Base-by-base conservation (phyloP, 345 rosid genomes). In the Dipteronia sinensis region DNA sequence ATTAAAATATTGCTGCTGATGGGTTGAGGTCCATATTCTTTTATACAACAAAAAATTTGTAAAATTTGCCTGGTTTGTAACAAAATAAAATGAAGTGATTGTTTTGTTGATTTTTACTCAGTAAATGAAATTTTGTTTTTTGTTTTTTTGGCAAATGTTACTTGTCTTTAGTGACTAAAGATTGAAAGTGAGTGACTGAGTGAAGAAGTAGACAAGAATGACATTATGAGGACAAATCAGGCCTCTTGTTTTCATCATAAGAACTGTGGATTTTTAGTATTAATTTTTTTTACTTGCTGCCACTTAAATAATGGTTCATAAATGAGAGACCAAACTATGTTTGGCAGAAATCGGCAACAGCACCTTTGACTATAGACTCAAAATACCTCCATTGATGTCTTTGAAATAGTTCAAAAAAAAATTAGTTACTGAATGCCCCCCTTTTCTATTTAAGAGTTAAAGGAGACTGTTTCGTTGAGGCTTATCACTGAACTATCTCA, bases 21-120 rank as follows among this genome's bases (percentile, higher is more conserved):
- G 67, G 34, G 73, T 68, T 25, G 58, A 27, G 80, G 59, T 82
- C 76, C 23, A 22, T 70, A 70, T 82, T 86, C 81, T 83, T 83
- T 81, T 31, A 25, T 62, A 25, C 34, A 47, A 10, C 44, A 25
- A 4, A 40, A 71, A 27, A 59, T 8, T 34, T 74, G 65, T 46
- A 65, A 13, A 34, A 34, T 34, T 34, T 31, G 38, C 65, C 56
- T 53, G 46, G 58, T 74, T 49, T 82, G 65, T 59, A 56, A 56
- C n/a, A n/a, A 31, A 10, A 63, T 59, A 44, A 42, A 63, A 3
- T 61, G 25, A 7, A 46, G 38, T 9, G 23, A 51, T 34, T 51
- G 6, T 66, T 65, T 75, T 67, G 53, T 49, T 27, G 20, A n/a
- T 31, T 65, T 34, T 11, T 16, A 3, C 38, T 0, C 11, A 65